Evolutionary conservation across 164 flowering plant species (phyloP), one percentile per base, ranked within the genome.

Genomic region (Buxus sempervirens): DNA sequence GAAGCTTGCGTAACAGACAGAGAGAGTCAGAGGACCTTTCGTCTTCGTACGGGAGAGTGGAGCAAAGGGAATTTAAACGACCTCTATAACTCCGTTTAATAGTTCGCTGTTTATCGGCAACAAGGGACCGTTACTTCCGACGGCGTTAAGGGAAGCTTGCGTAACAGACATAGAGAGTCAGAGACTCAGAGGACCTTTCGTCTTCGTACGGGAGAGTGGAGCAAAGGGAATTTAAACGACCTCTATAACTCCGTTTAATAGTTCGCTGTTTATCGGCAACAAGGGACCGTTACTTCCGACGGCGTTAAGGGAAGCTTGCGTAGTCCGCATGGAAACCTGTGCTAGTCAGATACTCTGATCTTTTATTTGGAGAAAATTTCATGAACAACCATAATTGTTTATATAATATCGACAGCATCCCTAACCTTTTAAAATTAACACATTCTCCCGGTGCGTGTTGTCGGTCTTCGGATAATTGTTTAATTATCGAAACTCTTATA

Each of bases 51-150:
- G 65, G n/a, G 70, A 48, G 68, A 19, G 66, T 22, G 70, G 38
- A 3, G 38, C 38, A 32, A 32, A 32, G 38, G 27, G 45, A 25
- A 13, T 26, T 23, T 55, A 65, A 74, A 62, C 76, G 68, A 70
- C 42, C 26, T 54, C 45, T 54, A 41, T 54, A 55, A 56, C 58
- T 45, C 68, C 60, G 23, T 63, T n/a, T n/a, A 4, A 28, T 38
- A 55, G 66, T 45, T 53, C 59, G 59, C 67, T 23, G 12, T 54
- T 68, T 70, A 70, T 65, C 78, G 73, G 69, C 78, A 42, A 58
- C 60, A 14, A 9, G 67, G 69, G 66, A 60, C 14, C 68, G 65
- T 75, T 70, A 69, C 63, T 69, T 80, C 64, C 67, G 81, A 79
- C 82, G 75, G 82, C 60, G 70, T 72, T 67, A 60, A 24, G 20